These are phyloP conservation scores for Fagus sylvatica DNA, from an alignment of 306 rosid genomes.

Conservation along the genomic window DNA sequence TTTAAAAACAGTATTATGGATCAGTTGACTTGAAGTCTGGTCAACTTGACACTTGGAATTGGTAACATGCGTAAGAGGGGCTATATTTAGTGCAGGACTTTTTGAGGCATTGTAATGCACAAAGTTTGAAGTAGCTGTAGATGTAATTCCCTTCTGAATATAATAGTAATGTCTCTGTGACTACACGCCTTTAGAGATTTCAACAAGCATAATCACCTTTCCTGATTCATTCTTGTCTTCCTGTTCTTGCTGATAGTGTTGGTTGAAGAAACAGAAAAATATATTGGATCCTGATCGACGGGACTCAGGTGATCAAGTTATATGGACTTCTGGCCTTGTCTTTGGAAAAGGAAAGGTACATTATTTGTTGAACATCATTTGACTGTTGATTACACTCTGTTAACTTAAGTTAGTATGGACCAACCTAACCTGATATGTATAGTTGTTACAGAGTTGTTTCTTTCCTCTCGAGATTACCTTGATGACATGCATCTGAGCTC, in stretches of 20 bases:
- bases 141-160: background rate
- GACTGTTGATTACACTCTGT: background rate
- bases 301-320: slow-evolving; percentile 48
- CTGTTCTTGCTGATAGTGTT: slow-evolving; percentile 62
- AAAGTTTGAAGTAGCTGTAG: background rate
- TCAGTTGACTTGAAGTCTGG: background rate
- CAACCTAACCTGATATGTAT: too few relatives aligned
- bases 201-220: background rate
- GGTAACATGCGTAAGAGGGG: background rate
- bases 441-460: too few relatives aligned
- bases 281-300: slow-evolving; percentile 60
- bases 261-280: slow-evolving; percentile 86
- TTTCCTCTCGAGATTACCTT: too few relatives aligned
- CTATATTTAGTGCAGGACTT: background rate
- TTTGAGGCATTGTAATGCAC: background rate
- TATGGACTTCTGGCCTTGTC: slow-evolving; percentile 93
- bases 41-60: background rate
- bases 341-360: slow-evolving; percentile 72
- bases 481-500: too few relatives aligned
- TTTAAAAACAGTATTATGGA: background rate
- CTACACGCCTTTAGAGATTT: background rate
- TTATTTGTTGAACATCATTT: background rate
- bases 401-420: background rate
- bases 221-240: slow-evolving; percentile 12
- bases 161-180: background rate